Evolutionary conservation across 495 filamentous ascomycete genomes (phyloP), one percentile per base, ranked within the genome.

Genomic region (Hypoxylon rickii): DNA sequence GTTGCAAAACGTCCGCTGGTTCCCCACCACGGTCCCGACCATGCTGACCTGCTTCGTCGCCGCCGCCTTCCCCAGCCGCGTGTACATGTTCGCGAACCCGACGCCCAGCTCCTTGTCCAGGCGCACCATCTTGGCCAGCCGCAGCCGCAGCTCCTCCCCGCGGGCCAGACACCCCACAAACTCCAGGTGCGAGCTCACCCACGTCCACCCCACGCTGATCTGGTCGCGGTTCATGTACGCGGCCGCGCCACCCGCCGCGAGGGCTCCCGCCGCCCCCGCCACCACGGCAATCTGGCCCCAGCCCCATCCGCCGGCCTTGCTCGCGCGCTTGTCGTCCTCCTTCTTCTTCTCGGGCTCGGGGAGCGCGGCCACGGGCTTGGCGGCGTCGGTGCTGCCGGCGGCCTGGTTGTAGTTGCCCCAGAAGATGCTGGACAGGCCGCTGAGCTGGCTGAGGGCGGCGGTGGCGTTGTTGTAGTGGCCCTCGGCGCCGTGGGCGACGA

Each of bases 151-250:
- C 58, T 96, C 92, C 46, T 89, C 83, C 7, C 80, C 81, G 17
- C 90, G 84, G 52, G 87, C 85, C 2, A 98, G 79, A 64, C 89
- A 93, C 1, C 92, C 92, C 1, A 97, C 87, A 61, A 98, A 98
- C 67, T 92, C 91, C n/a, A 98, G 84, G 73, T 98, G 95, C 12
- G 88, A 90, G 7, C 86, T 84, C 12, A 89, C 89, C 92, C 92
- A 98, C 29, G 69, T 75, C 73, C 84, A 85, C 0, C 89, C 86
- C 16, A 84, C 76, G 0, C 77, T 81, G 29, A 98, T 78, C 31
- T 89, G 83, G 7, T 96, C 88, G 12, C 89, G 80, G 60, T 92
- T 89, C 32, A 89, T 69, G 70, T 96, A 97, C 11, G 92, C 86
- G 1, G 90, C 92, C 3, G 89, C 91, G 4, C 90, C 89, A n/a